Conservation (phyloP, 2,329 filamentous ascomycete genomes). For the Curvularia sp. region DNA sequence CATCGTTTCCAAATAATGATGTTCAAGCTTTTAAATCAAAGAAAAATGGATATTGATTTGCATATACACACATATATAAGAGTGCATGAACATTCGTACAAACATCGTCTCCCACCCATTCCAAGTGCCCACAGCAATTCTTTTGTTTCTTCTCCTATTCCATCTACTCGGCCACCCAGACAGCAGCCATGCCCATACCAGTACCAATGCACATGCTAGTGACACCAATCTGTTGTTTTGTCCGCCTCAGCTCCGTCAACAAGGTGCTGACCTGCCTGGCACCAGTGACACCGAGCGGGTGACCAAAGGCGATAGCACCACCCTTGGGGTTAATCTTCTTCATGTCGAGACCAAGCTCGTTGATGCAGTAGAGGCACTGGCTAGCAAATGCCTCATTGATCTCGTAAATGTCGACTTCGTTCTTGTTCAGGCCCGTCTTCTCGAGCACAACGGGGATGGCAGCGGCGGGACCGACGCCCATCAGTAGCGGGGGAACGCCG, state of each 20-base stretch:
- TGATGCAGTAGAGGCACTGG: conserved; percentile 92
- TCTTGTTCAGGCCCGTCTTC: conserved; percentile 82
- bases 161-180: conserved; percentile 89
- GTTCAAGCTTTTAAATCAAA: not conserved
- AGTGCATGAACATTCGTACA: not conserved
- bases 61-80: not conserved
- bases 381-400: conserved; percentile 99
- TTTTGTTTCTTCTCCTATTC: not conserved
- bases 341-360: conserved; percentile 80
- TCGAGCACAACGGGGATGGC: conserved; percentile 91
- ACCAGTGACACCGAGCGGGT: conserved; percentile 93
- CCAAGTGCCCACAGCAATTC: too few relatives aligned
- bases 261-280: conserved; percentile 92
- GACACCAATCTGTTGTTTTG: conserved; percentile 82
- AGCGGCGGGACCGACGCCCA: conserved; percentile 95
- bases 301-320: conserved; percentile 93
- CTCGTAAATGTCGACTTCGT: conserved; percentile 93
- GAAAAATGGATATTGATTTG: not conserved
- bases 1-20: not conserved
- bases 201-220: conserved; percentile 98
- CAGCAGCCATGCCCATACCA: conserved; percentile 94
- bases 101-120: not conserved
- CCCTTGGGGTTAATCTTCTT: conserved; percentile 98
- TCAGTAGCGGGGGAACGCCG: conserved; percentile 89
- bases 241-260: conserved; percentile 86